Base-by-base conservation (phyloP, 2,329 filamentous ascomycete genomes). In the Conoideocrella luteorostrata region DNA sequence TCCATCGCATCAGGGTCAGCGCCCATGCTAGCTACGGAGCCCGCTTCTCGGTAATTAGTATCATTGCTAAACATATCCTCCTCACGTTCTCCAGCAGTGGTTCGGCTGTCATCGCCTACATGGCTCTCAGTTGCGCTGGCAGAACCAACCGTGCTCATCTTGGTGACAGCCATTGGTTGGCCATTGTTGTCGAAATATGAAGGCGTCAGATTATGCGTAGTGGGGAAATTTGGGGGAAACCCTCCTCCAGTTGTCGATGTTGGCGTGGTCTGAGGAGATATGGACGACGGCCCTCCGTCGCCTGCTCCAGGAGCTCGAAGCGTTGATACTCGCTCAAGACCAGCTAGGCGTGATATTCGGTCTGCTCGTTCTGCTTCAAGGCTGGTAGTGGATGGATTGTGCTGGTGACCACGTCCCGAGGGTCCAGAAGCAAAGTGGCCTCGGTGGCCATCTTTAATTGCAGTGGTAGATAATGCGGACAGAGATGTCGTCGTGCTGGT, bases 371-470 rank as follows among this genome's bases (percentile, higher is more conserved):
- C 90, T 50, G 89, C 89, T 57, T 95, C 90, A 48, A 93, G 81
- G 56, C 84, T 91, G 52, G 78, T 84, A 43, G 79, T 78, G 6
- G 78, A 65, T 52, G 75, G 69, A 54, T 77, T 72, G 58, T 80
- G 72, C 56, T 80, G 66, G 61, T 81, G 69, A 55, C 77, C 70
- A 40, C 80, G 78, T 49, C 72, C 71, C 45, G 76, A 72, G 46
- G 65, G 55, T 7, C 59, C 59, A 18, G 50, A 75, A 22, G 81
- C 78, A 22, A 84, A 75, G 59, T 89, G 81, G 50, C 91, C 91
- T 48, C 88, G 86, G 59, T 96, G 88, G 55, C 91, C 91, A 61
- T 97, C 91, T 67, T 96, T 95, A 74, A 95, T 95, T 41, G 91
- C 91, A 11, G 88, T 93, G 15, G 91, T 96, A 13, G 88, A 95